Evolutionary conservation across 805 yeast genomes (phyloP).

Genomic region (Wickerhamiella occidentalis): DNA sequence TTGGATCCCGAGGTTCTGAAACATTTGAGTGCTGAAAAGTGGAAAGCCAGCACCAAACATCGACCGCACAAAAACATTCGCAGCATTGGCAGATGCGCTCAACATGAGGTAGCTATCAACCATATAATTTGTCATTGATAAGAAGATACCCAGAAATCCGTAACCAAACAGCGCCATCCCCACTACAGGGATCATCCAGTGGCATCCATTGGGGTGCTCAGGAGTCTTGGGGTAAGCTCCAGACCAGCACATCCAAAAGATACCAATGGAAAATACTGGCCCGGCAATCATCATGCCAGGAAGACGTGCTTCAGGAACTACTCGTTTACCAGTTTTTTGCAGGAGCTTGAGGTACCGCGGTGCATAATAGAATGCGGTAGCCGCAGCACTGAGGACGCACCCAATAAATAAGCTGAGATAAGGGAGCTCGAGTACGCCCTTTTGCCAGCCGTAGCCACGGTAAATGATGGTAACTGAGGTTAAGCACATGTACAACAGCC

Average conservation of each 20-base stretch:
- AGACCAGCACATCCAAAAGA: constrained; percentile 82
- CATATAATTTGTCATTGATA: constrained; percentile 47
- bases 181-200: constrained; percentile 49
- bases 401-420: constrained; percentile 69
- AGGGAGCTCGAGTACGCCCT: constrained; percentile 64
- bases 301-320: constrained; percentile 70
- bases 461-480: constrained; percentile 70
- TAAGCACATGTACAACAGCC: constrained; percentile 59
- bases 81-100: constrained; percentile 57
- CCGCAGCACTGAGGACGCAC: constrained; percentile 42
- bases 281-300: constrained; percentile 66
- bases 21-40: constrained; percentile 43
- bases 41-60: constrained; percentile 53
- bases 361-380: constrained; percentile 42
- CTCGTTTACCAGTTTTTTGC: constrained; percentile 42
- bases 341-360: constrained; percentile 38
- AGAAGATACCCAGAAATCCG: constrained; percentile 46
- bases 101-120: constrained; percentile 47
- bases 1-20: constrained; percentile 36
- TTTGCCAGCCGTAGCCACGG: constrained; percentile 44
- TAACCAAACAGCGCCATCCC: constrained; percentile 42
- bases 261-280: constrained; percentile 59
- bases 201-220: constrained; percentile 36
- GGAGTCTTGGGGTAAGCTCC: constrained; percentile 58
- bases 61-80: constrained; percentile 48